Evolutionary conservation across 2,329 filamentous ascomycete species (phyloP), one percentile per base, ranked within the genome.

Genomic region (Colletotrichum orchidophilum): DNA sequence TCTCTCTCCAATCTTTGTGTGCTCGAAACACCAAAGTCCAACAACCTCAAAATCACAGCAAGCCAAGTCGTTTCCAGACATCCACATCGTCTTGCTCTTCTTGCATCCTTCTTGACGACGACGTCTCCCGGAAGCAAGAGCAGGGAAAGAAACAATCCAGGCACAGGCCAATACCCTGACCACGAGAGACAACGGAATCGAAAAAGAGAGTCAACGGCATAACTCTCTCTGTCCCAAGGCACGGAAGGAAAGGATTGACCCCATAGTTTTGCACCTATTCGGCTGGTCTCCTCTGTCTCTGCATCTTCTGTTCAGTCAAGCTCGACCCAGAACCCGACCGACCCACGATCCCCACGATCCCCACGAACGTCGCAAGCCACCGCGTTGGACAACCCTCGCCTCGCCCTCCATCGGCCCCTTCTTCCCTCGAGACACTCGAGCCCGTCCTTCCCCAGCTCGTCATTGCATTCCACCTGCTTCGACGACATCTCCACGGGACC

Each of bases 1-100:
- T 53, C 70, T 55, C 53, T 61, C 60, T 50, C 55, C 26, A 69
- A 65, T 53, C 69, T 72, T 72, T 66, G 69, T 72, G 62, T 71
- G 64, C 69, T 71, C 60, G 54, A 73, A 63, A 71, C 71, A 71
- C 70, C 70, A 72, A 72, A 72, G 60, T 27, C 62, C 52, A 63
- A 60, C 33, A 42, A 33, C 57, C 31, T n/a, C 57, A 50, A 35
- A 24, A 13, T 15, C 24, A 64, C 59, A 18, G 29, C 42, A 24
- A n/a, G 33, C 21, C 35, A 11, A 27, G 39, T 61, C 58, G 13
- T 55, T 29, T 46, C 35, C 21, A 33, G 42, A 50, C 21, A 33
- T 27, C 52, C 6, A n/a, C 21, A 33, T 52, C 60, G 21, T 33
- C 15, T 46, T 21, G 39, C 11, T 46, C 35, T 39, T 46, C 18